Evolutionary conservation across 202 grass and related monocot species (phyloP), one percentile per base, ranked within the genome.

Genomic region (Carex sylvatica): DNA sequence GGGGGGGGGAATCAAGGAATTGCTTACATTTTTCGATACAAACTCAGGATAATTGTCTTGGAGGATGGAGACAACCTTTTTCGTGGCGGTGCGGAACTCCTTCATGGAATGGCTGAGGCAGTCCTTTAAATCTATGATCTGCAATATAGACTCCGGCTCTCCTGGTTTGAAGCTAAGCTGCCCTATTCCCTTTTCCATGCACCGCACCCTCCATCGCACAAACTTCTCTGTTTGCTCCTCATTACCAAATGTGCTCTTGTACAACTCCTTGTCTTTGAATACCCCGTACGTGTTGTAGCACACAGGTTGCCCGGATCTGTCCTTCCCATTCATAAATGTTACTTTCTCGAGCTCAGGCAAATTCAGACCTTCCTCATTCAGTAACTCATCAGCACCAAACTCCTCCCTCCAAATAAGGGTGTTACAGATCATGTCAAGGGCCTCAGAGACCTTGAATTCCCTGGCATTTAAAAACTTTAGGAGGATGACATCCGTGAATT

Each of bases 31-130:
- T 26, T 83, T 85, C 1, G 52, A 80, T 79, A 85, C 79, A 66
- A 89, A 79, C 30, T 89, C 83, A 1, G 87, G 87, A 62, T 89
- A 89, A 66, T 85, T 82, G 70, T 89, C 83, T 74, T 89, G 78
- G 15, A 85, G 61, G 15, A 89, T 71, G 51, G 79, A 67, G 61
- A 89, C 38, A 18, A 85, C 24, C 51, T 85, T 85, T 13, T 68
- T 85, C 61, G 70, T 70, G 51, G 71, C 59, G 26, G 10, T 61
- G 35, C 79, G 78, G 12, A 89, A 55, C 83, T 89, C 87, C 82
- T 82, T 88, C 83, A 83, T 64, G 42, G 61, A 81, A 18, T 80
- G 69, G 33, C 36, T 52, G 47, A 82, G 51, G 5, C 66, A 78
- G 61, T 89, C 83, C 61, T 83, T 83, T 63, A 89, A 70, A 35